Base-by-base conservation (phyloP, 108 stramenopile species). In the Pseudonitzschia multiseries region DNA sequence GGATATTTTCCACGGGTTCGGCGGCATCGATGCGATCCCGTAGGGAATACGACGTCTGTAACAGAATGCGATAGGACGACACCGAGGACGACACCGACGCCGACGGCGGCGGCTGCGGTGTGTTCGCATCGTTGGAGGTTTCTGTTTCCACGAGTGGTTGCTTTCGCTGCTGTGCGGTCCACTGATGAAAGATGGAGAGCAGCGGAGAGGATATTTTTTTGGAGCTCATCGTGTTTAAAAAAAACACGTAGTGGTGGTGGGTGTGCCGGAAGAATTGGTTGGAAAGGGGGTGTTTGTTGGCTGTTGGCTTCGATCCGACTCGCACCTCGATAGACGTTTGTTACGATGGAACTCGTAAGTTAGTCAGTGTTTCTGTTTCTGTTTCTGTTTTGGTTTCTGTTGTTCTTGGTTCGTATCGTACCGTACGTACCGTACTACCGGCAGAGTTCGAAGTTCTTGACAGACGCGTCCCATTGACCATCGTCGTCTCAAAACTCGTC, bases 51-150 rank as follows among this genome's bases (percentile, higher is more conserved):
- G 75, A 66, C 28, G 62, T 57, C 42, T 81, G 81, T 14, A 81
- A 40, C 14, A 81, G 62, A 4, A 81, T 72, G 40, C 63, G 67
- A 64, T 81, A 81, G 46, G 56, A 41, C 13, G 46, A 53, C 43
- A 6, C 36, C 36, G 59, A 26, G 62, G 59, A 31, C 18, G 9
- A 40, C 21, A n/a, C 6, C 21, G 68, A 20, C 57, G 68, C 46
- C 28, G 59, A 62, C 2, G 32, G 36, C 61, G 57, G 26, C 14
- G 46, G 28, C 8, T 26, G 27, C 9, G 53, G 10, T 2, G 4
- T 36, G 36, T 36, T 36, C 4, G 2, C 36, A 6, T 20, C 18
- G 28, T 24, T 48, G 26, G 43, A 8, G 41, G 41, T 50, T 41
- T 40, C 50, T 62, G 43, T 36, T 36, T 2, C 4, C 36, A 36